These are phyloP conservation scores for Trichoderma aggressivum DNA, from an alignment of 2,329 filamentous ascomycete species.

Conservation along the genomic window DNA sequence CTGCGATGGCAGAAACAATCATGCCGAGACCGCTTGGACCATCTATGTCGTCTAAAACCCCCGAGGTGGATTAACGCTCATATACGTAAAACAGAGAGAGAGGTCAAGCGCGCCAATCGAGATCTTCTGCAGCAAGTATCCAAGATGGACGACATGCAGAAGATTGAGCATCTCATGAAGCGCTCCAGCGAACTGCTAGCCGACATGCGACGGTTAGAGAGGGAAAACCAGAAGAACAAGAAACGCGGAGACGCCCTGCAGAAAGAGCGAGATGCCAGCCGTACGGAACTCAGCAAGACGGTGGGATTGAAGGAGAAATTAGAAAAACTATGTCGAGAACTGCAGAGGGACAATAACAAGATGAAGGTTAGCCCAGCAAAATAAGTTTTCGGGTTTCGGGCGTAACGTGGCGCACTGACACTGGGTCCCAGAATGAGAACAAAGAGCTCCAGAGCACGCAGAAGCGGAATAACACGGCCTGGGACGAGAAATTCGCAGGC, in stretches of 20 bases:
- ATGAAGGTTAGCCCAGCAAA: slow-evolving; percentile 65
- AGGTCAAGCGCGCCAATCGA: slow-evolving; percentile 90
- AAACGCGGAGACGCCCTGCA: slow-evolving; percentile 91
- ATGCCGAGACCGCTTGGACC: neutral
- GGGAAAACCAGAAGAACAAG: slow-evolving; percentile 93
- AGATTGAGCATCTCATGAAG: slow-evolving; percentile 85
- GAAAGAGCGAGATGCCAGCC: slow-evolving; percentile 90
- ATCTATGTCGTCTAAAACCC: neutral
- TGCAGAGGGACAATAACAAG: slow-evolving; percentile 97
- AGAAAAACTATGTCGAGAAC: slow-evolving; percentile 90
- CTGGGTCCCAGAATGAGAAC: slow-evolving; percentile 70
- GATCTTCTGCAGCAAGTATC: slow-evolving; percentile 85
- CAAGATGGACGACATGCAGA: slow-evolving; percentile 88
- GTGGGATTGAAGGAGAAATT: slow-evolving; percentile 91
- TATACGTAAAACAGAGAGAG: slow-evolving; percentile 60
- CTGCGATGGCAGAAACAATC: neutral
- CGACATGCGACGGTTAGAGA: slow-evolving; percentile 93
- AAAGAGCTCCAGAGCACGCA: slow-evolving; percentile 85
- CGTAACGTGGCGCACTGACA: slow-evolving; percentile 25
- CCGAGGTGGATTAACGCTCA: slow-evolving; percentile 1
- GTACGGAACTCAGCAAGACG: slow-evolving; percentile 86
- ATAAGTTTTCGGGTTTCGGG: neutral
- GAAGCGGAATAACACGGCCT: slow-evolving; percentile 74
- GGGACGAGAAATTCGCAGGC: slow-evolving; percentile 79
- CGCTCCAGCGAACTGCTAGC: slow-evolving; percentile 87